These are phyloP conservation scores for Truncatella angustata DNA, from an alignment of 2,329 filamentous ascomycete species.

Conservation along the genomic window DNA sequence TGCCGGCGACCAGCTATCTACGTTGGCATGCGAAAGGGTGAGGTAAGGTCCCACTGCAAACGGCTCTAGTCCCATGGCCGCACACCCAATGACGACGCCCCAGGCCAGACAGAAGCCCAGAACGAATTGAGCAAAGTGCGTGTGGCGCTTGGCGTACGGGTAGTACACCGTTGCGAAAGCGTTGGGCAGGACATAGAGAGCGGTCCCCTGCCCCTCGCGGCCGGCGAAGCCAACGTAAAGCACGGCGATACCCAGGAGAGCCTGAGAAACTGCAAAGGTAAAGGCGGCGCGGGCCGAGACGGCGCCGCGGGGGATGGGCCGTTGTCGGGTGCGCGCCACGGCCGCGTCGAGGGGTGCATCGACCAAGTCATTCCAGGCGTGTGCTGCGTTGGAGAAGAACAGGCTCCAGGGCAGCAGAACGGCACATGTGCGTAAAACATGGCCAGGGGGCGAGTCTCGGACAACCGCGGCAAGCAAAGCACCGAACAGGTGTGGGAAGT, in stretches of 20 bases:
- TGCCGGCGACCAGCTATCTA: slow-evolving; percentile 19
- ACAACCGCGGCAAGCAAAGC: slow-evolving; percentile 14
- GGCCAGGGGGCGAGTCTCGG: neutral
- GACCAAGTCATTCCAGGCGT: slow-evolving; percentile 34
- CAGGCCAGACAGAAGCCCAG: slow-evolving; percentile 32
- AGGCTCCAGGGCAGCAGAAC: slow-evolving; percentile 25
- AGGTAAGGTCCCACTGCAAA: slow-evolving; percentile 7
- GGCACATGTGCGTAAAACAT: slow-evolving; percentile 16
- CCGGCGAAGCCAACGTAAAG: slow-evolving; percentile 21
- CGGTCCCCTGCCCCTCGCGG: slow-evolving; percentile 20
- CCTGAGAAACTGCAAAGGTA: slow-evolving; percentile 27
- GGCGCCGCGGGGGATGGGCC: slow-evolving; percentile 33
- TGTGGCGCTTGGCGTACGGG: slow-evolving; percentile 34
- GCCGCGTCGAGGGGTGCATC: slow-evolving; percentile 31
- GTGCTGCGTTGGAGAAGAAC: slow-evolving; percentile 31
- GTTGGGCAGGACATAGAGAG: slow-evolving; percentile 24
- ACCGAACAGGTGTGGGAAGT: slow-evolving; percentile 32
- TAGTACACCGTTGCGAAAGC: slow-evolving; percentile 29
- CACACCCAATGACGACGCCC: slow-evolving; percentile 28
- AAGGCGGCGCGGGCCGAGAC: slow-evolving; percentile 26
- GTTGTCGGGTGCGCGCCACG: slow-evolving; percentile 27
- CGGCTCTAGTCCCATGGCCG: slow-evolving; percentile 18
- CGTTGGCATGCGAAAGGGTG: no score
- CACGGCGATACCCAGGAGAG: no score
- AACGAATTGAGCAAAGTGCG: slow-evolving; percentile 32